Evolutionary conservation across 371 early-diverging fungal genomes (phyloP).

Genomic region (Quaeritorhiza haematococci): DNA sequence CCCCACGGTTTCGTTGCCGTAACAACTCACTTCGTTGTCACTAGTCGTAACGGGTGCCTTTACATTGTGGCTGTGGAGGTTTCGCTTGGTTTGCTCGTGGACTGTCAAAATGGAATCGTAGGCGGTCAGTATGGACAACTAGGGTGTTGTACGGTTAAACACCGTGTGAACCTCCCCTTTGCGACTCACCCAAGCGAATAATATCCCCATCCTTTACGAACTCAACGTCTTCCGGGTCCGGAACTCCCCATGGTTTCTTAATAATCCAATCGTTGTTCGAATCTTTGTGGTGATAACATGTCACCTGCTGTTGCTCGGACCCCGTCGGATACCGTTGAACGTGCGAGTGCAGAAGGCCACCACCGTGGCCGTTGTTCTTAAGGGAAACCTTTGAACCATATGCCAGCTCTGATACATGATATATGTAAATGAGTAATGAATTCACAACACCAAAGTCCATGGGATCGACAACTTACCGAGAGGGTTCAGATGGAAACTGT

Average conservation of each 20-base stretch:
- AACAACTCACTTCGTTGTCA: conserved; percentile 88
- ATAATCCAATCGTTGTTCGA: conserved; percentile 94
- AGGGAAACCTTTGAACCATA: conserved; percentile 91
- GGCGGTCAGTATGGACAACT: neutral
- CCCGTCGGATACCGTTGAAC: conserved; percentile 88
- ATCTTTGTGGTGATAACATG: conserved; percentile 97
- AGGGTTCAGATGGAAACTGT: conserved; percentile 72
- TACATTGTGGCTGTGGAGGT: conserved; percentile 78
- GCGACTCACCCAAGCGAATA: conserved; percentile 66
- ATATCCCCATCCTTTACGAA: conserved; percentile 74
- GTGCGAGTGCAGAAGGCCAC: conserved; percentile 98
- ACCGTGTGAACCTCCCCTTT: too few relatives aligned
- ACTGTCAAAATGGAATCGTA: conserved; percentile 22
- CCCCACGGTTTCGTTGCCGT: conserved; percentile 63
- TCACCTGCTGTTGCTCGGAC: conserved; percentile 96
- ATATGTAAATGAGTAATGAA: neutral
- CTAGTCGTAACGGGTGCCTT: conserved; percentile 76
- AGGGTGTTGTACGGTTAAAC: too few relatives aligned
- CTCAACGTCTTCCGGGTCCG: conserved; percentile 15
- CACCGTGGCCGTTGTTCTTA: conserved; percentile 84
- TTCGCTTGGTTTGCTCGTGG: conserved; percentile 68
- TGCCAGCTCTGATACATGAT: conserved; percentile 66
- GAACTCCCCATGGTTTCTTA: conserved; percentile 30
- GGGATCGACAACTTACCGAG: conserved; percentile 50
- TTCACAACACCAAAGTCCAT: neutral